Evolutionary conservation across 352 stramenopile genomes (phyloP), one percentile per base, ranked within the genome.

Genomic region (Globisporangium radiosum): DNA sequence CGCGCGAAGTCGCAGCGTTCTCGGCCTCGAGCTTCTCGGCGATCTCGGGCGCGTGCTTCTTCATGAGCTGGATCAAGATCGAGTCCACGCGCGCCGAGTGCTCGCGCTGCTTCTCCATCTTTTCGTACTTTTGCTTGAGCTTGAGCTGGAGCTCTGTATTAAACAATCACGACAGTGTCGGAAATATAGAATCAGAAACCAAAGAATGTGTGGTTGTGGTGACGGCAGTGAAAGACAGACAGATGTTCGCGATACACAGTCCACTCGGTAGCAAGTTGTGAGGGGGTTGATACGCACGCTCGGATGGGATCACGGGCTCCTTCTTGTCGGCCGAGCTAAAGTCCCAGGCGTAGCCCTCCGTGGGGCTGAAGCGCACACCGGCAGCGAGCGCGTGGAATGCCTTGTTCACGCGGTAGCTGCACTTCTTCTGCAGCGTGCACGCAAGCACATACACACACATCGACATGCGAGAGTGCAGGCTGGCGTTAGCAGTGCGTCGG

Each of bases 301-400:
- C 85, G 0, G 82, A 92, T 0, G 85, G 82, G 47, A 94, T 92
- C n/a, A 92, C 71, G 1, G 82, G 81, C 44, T 85, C 78, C 56
- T 91, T 92, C 73, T 91, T 91, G 66, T 90, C 82, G 39, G 76
- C 70, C 53, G 85, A 90, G 67, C 85, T 94, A 60, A 94, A 94
- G 60, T 94, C 85, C 85, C 85, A 94, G 33, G 85, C 72, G 61
- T 94, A 94, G 33, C 85, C 85, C 61, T 94, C 85, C 11, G 81
- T 92, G 7, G 85, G 79, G 53, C 82, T 94, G 66, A 92, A 94
- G 57, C 85, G 85, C 54, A 94, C 85, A 9, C 85, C 85, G 0
- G 72, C 80, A 13, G 78, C 79, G 25, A 94, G 69, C 5, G 67
- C 73, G 43, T 90, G 78, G 65, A 94, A 94, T 10, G 85, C 81